phyloP scores from a whole-genome alignment of 2,329 filamentous ascomycete genomes.

The Pleurostoma richardsiae region DNA sequence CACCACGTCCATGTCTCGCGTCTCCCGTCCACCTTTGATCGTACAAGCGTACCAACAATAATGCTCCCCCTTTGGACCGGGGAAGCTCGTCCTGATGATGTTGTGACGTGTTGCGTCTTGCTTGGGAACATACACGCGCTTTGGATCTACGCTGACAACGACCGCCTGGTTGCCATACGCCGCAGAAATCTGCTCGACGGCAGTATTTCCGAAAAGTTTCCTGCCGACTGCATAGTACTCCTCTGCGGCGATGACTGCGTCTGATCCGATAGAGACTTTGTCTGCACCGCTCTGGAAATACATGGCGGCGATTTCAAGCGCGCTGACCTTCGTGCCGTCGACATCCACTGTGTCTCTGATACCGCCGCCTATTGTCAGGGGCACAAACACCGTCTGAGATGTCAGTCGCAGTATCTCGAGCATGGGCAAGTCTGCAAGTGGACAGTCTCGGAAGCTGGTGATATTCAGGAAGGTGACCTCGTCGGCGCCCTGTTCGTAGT shows the following conservation, averaged over 20 bases:
- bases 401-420: constrained; percentile 84
- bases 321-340: constrained; percentile 80
- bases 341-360: constrained; percentile 90
- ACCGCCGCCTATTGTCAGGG: constrained; percentile 89
- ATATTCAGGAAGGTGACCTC: constrained; percentile 98
- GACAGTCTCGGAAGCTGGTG: constrained; percentile 94
- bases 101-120: constrained; percentile 66
- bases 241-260: constrained; percentile 89
- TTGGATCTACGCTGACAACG: constrained; percentile 91
- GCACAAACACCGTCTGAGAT: constrained; percentile 90
- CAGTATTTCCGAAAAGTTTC: constrained; percentile 72
- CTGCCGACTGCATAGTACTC: constrained; percentile 73
- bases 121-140: constrained; percentile 78
- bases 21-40: constrained; percentile 90
- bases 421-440: constrained; percentile 89
- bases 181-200: constrained; percentile 89
- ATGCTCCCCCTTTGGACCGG: constrained; percentile 70
- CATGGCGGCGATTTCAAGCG: constrained; percentile 88
- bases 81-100: constrained; percentile 64
- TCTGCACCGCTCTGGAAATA: constrained; percentile 97
- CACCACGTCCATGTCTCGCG: constrained; percentile 87
- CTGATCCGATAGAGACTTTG: constrained; percentile 94
- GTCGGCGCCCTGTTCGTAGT: constrained; percentile 95
- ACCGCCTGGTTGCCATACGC: constrained; percentile 97
- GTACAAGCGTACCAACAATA: constrained; percentile 98